phyloP scores from a whole-genome alignment of 352 stramenopile genomes.

The Phytopythium montanum region DNA sequence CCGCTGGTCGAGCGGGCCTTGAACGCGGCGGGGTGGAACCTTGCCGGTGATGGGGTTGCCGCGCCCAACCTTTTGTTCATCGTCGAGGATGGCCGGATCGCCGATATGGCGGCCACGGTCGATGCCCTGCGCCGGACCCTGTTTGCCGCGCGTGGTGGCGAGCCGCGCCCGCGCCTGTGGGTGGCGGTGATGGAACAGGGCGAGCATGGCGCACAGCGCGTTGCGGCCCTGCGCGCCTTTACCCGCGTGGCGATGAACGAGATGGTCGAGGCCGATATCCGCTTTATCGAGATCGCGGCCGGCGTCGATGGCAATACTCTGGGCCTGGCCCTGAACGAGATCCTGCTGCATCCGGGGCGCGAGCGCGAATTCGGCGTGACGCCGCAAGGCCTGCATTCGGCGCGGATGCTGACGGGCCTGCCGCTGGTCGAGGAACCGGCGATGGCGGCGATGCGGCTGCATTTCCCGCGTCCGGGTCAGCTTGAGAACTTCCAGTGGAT shows the following conservation, averaged over 20 bases:
- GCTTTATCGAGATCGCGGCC: constrained; percentile 7
- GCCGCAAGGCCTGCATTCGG: constrained; percentile 6
- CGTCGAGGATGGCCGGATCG: constrained; percentile 6
- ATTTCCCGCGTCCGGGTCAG: constrained; percentile 6
- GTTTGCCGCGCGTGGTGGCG: constrained; percentile 6
- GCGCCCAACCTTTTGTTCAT: constrained; percentile 7
- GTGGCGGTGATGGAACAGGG: constrained; percentile 6
- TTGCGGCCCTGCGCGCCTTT: constrained; percentile 6
- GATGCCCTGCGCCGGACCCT: constrained; percentile 6
- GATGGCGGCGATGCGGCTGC: constrained; percentile 6
- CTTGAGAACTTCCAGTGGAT: constrained; percentile 7
- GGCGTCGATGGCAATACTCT: constrained; percentile 7
- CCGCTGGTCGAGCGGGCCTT: constrained; percentile 6
- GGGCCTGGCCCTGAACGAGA: constrained; percentile 6
- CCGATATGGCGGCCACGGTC: constrained; percentile 6
- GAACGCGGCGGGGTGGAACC: constrained; percentile 6
- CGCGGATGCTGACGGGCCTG: constrained; percentile 6
- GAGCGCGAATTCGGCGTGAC: constrained; percentile 6
- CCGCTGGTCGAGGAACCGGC: constrained; percentile 6
- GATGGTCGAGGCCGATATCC: constrained; percentile 7
- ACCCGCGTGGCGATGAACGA: constrained; percentile 6
- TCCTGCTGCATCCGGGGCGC: constrained; percentile 6
- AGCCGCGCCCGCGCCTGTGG: constrained; percentile 5
- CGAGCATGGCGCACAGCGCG: constrained; percentile 6
- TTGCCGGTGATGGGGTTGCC: constrained; percentile 6